Percentiles rank a stretch among this genome's conserved stretches.
Evolutionary conservation across 2,329 filamentous ascomycete genomes (phyloP).

Genomic region (Ophiostoma angusticollis): DNA sequence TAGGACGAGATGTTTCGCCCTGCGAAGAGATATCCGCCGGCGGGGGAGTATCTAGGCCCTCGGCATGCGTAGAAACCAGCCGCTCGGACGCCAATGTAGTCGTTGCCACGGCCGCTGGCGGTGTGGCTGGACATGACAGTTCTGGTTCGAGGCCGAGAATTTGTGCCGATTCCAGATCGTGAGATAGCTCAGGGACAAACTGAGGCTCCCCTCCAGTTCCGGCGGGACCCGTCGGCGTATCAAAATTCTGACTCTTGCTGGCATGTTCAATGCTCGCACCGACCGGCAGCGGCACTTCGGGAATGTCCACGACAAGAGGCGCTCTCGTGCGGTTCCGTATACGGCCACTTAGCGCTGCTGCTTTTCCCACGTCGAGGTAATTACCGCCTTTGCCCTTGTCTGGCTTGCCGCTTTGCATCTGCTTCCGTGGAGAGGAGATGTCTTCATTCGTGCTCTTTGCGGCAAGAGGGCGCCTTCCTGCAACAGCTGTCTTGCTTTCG

Average conservation of each 20-base stretch:
- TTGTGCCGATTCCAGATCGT: too few species aligned
- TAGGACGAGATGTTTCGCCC: slow-evolving; percentile 48
- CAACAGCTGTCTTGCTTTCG: slow-evolving; percentile 14
- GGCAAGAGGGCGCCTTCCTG: slow-evolving; percentile 35
- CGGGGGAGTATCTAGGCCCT: slow-evolving; percentile 43
- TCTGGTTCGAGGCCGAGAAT: slow-evolving; percentile 9
- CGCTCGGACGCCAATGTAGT: slow-evolving; percentile 24
- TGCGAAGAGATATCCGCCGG: slow-evolving; percentile 42
- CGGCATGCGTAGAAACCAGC: slow-evolving; percentile 18
- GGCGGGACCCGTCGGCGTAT: not conserved
- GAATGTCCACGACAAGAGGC: slow-evolving; percentile 20
- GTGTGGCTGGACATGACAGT: slow-evolving; percentile 8
- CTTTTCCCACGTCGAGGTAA: slow-evolving; percentile 8
- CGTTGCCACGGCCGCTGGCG: not conserved
- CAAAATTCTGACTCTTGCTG: not conserved
- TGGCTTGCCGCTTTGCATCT: slow-evolving; percentile 19
- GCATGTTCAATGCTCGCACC: not conserved
- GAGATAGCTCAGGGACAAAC: too few species aligned
- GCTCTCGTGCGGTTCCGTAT: slow-evolving; percentile 15
- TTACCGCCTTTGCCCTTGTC: slow-evolving; percentile 14
- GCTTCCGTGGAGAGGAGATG: slow-evolving; percentile 45
- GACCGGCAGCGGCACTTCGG: slow-evolving; percentile 12
- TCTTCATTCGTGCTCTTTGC: slow-evolving; percentile 49
- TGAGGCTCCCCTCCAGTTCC: not conserved
- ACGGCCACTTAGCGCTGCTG: slow-evolving; percentile 3